Evolutionary conservation across 495 filamentous ascomycete species (phyloP), one percentile per base, ranked within the genome.

Genomic region (Penicillium maclennaniae): DNA sequence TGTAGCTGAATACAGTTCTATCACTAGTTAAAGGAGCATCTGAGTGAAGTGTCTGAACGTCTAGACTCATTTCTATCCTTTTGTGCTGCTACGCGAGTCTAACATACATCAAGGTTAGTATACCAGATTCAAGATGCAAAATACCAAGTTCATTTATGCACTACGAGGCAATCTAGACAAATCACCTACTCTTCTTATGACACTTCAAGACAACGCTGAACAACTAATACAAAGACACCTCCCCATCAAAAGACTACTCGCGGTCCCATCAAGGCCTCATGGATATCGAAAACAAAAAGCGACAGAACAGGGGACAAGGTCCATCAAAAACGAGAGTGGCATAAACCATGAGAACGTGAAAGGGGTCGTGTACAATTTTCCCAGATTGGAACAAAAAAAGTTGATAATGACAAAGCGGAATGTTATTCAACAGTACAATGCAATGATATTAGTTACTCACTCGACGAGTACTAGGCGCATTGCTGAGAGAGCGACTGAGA

Each of bases 401-500:
- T 25, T 7, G 12, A 9, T 16, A 41, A 45, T 45, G 27, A 55
- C 42, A 54, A 48, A 42, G 27, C 28, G 41, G 44, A 39, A 23
- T 23, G 48, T 37, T n/a, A 53, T 37, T 36, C 8, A 51, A 27
- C 1, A 41, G 14, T 50, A 23, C 10, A 49, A 21, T 26, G 16
- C 28, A 40, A 19, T 1, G 2, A 15, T 0, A 34, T 40, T 54
- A 59, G 16, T 47, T 38, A 42, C 59, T 61, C 2, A 61, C 54
- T 15, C 52, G 37, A 10, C 56, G 56, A 25, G 37, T 17, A 36
- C n/a, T 14, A 15, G 39, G 42, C 9, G 45, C 20, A 34, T 53
- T 56, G 27, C 60, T 60, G 15, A 58, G 28, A 47, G n/a, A 53
- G 2, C 66, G 68, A 39, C 53, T 58, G 6, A 15, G 69, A 69